These are phyloP conservation scores for Zalaria obscura DNA, from an alignment of 2,329 filamentous ascomycete genomes.

Conservation along the genomic window DNA sequence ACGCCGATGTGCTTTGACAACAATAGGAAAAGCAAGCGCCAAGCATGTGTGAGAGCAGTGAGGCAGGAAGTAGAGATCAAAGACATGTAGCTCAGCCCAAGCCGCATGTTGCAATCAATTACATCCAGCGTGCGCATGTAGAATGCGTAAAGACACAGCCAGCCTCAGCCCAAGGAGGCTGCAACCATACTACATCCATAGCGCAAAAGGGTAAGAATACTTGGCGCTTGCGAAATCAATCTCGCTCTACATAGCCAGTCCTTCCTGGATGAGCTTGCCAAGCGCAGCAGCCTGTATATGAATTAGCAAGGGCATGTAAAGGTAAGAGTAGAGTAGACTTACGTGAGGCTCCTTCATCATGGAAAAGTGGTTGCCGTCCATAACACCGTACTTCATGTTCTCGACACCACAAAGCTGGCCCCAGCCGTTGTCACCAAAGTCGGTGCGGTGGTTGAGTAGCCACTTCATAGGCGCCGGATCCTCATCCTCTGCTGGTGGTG, in stretches of 20 bases:
- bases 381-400: slow-evolving; percentile 50
- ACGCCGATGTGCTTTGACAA: no score
- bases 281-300: slow-evolving; percentile 12
- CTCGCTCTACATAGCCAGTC: slow-evolving; percentile 11
- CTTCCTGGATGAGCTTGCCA: slow-evolving; percentile 29
- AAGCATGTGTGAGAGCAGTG: no score
- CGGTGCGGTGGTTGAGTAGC: slow-evolving; percentile 57
- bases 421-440: slow-evolving; percentile 59
- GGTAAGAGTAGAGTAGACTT: not conserved
- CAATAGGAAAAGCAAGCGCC: no score
- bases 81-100: slow-evolving; percentile 5
- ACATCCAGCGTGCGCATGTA: not conserved
- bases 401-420: slow-evolving; percentile 47
- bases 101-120: slow-evolving; percentile 1
- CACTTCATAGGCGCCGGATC: slow-evolving; percentile 44
- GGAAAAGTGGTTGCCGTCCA: slow-evolving; percentile 61
- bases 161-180: slow-evolving; percentile 15
- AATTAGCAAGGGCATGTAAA: not conserved
- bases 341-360: slow-evolving; percentile 54
- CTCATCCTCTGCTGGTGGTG: slow-evolving; percentile 45
- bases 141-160: slow-evolving; percentile 2
- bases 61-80: not conserved
- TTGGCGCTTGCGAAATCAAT: slow-evolving; percentile 3
- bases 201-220: slow-evolving; percentile 5
- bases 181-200: slow-evolving; percentile 7